Evolutionary conservation across 805 yeast species (phyloP), one percentile per base, ranked within the genome.

Genomic region (Barnettozyma botsteinii): DNA sequence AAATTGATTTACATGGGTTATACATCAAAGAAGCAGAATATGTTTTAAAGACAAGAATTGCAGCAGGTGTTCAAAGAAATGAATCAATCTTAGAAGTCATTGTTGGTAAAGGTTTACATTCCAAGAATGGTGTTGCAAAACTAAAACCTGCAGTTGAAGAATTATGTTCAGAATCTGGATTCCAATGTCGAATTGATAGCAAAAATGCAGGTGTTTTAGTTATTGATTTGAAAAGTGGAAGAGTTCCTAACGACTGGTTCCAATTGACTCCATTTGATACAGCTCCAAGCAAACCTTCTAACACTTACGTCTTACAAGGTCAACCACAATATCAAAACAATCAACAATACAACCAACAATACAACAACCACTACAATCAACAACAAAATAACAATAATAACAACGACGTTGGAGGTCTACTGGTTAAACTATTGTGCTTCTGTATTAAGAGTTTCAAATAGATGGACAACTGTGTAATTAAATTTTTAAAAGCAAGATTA

Each of bases 91-190:
- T 91, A 32, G 75, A 78, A 47, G 93, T 87, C 17, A 89, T 91
- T 59, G 97, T 88, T 9, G 98, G 98, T 9, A 91, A 91, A 61
- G 98, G 97, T 7, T 56, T 78, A 31, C 98, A 89, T 59, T 85
- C 96, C 1, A 69, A 72, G 38, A 69, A 78, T 49, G 95, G 94
- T 12, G 75, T 86, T 38, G 89, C 96, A 31, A 89, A 88, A 60
- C 63, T 91, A 51, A 85, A 82, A 60, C 97, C 97, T 2, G 96
- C 96, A 0, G 77, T 88, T 15, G 93, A 86, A 55, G 72, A 76
- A 36, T 62, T 86, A 55, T 87, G 96, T 61, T 56, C 64, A 25
- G 83, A 85, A 50, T 75, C 81, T 31, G 65, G 75, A 20, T 70
- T 89, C 48, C 72, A 62, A 22, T 75, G 74, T 47, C 68, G 75